phyloP scores from a whole-genome alignment of 805 yeast genomes.

The Wickerhamiella azymoides region DNA sequence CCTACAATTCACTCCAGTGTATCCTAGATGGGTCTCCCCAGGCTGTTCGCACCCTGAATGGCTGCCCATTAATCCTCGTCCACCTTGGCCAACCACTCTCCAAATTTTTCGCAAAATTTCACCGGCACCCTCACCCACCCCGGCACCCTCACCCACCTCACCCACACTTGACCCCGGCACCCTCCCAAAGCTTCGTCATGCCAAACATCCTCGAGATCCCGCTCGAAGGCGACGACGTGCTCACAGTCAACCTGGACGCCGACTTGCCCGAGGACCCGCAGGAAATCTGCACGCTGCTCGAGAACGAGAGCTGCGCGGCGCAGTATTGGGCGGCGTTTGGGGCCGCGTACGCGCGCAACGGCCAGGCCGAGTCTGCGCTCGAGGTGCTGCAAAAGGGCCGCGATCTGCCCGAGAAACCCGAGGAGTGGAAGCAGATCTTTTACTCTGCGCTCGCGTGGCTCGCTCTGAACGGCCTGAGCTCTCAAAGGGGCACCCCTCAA shows the following conservation, averaged over 20 bases:
- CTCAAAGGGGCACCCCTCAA: constrained; percentile 22
- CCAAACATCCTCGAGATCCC: constrained; percentile 47
- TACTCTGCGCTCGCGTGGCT: constrained; percentile 65
- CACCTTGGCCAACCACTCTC: too few species aligned
- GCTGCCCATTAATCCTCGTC: too few species aligned
- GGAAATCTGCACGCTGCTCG: constrained; percentile 64
- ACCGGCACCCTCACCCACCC: too few species aligned
- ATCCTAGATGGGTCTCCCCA: too few species aligned
- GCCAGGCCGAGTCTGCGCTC: constrained; percentile 45
- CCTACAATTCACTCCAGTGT: too few species aligned
- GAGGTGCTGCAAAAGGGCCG: constrained; percentile 52
- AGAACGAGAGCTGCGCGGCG: constrained; percentile 62
- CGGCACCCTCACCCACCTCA: too few species aligned
- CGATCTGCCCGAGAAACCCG: constrained; percentile 21
- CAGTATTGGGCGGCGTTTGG: constrained; percentile 81
- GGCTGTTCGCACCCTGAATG: too few species aligned
- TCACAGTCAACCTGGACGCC: constrained; percentile 62
- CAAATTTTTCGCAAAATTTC: too few species aligned
- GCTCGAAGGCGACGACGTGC: constrained; percentile 63
- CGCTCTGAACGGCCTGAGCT: constrained; percentile 25
- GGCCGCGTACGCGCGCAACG: constrained; percentile 58
- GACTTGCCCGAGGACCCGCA: constrained; percentile 85
- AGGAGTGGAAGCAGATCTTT: constrained; percentile 37
- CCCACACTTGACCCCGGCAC: not conserved
- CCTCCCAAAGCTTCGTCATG: constrained; percentile 3